A percentile compares a stretch with the other conserved stretches of the same genome.
These are phyloP conservation scores for Aureobasidium vineae DNA, from an alignment of 2,329 filamentous ascomycete species.

Conservation along the genomic window DNA sequence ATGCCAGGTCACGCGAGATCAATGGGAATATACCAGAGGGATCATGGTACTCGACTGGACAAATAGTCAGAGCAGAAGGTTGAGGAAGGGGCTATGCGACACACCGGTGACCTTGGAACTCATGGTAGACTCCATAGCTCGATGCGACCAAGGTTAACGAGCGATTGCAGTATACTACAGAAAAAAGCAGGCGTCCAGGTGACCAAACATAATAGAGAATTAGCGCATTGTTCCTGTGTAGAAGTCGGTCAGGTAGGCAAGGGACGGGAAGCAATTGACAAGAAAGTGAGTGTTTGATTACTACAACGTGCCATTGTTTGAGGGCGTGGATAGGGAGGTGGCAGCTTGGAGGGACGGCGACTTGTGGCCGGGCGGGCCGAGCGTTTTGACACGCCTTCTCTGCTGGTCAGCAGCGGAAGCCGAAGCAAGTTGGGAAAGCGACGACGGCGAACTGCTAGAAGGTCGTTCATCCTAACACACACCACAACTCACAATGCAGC, in stretches of 20 bases:
- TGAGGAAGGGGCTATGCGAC: slow-evolving; percentile 14
- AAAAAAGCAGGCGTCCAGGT: not conserved
- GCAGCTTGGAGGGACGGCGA: not conserved
- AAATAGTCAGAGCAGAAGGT: slow-evolving; percentile 31
- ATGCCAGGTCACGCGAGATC: slow-evolving; percentile 71
- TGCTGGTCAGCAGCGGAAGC: slow-evolving; percentile 21
- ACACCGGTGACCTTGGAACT: slow-evolving; percentile 54
- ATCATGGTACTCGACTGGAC: slow-evolving; percentile 89
- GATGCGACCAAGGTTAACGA: slow-evolving; percentile 15
- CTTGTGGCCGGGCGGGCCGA: slow-evolving; percentile 21
- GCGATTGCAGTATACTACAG: not conserved
- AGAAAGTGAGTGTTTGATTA: not conserved
- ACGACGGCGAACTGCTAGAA: slow-evolving; percentile 5
- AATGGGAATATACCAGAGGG: slow-evolving; percentile 84
- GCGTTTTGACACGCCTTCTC: not conserved
- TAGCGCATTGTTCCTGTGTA: not conserved
- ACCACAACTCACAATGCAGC: slow-evolving; percentile 34
- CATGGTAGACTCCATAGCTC: slow-evolving; percentile 38
- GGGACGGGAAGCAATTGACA: not conserved
- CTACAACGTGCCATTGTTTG: not conserved
- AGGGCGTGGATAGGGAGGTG: slow-evolving; percentile 1
- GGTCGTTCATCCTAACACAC: not conserved
- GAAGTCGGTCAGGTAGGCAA: too few relatives aligned
- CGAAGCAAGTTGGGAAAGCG: slow-evolving; percentile 1
- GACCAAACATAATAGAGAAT: not conserved